These are phyloP conservation scores for Colletotrichum sublineola DNA, from an alignment of 2,329 filamentous ascomycete genomes.

Conservation along the genomic window DNA sequence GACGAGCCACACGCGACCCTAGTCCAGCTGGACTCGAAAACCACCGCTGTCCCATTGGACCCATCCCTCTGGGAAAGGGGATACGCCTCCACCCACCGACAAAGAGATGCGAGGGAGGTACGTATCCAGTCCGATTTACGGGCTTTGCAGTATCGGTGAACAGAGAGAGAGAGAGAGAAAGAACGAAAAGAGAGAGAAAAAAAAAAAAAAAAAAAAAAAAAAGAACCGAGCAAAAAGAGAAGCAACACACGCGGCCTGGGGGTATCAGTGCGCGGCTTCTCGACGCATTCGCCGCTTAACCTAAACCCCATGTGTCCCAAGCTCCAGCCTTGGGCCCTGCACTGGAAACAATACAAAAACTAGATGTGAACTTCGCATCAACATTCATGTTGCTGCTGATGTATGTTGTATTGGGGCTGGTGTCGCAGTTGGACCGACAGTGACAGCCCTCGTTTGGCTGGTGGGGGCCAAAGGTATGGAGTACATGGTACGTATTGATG, in stretches of 20 bases:
- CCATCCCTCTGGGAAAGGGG: neutral
- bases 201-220: neutral
- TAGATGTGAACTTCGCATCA: neutral
- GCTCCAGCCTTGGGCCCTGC: slow-evolving; percentile 20
- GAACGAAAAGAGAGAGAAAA: fast-evolving
- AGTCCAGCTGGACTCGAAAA: slow-evolving; percentile 4
- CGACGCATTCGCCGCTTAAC: slow-evolving; percentile 9
- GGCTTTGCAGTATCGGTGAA: slow-evolving; percentile 15
- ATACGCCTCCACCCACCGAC: neutral
- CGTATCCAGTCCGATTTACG: slow-evolving; percentile 21
- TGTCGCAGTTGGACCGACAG: slow-evolving; percentile 6
- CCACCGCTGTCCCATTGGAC: neutral
- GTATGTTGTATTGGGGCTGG: neutral
- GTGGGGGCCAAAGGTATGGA: neutral
- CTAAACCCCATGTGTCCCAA: slow-evolving; percentile 7
- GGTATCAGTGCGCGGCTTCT: slow-evolving; percentile 14
- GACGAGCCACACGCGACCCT: slow-evolving; percentile 9
- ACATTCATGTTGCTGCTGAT: neutral
- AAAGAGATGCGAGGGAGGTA: neutral
- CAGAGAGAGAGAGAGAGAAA: neutral
- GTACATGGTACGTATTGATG: neutral
- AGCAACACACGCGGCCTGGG: neutral
- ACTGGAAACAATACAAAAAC: neutral
- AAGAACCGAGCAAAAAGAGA: neutral
- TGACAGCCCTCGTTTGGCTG: slow-evolving; percentile 19